A percentile compares a stretch with the other conserved stretches of the same genome.
phyloP scores from a whole-genome alignment of 148 eudicot genomes.

The Vaccinium myrtillus region DNA sequence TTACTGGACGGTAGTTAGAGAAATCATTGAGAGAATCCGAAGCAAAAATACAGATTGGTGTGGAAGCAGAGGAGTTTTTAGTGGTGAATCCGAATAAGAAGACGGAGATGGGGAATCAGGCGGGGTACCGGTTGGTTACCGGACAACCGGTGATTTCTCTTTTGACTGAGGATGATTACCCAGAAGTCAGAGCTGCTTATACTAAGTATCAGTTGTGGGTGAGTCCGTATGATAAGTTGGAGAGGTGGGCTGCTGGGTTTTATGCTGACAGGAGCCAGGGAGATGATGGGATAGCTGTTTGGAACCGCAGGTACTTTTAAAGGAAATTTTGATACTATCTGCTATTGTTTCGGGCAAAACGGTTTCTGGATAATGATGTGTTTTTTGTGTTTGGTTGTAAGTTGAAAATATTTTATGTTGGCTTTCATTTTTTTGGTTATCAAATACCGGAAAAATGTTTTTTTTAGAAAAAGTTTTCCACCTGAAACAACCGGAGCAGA shows the following conservation, averaged over 20 bases:
- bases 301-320: slow-evolving; percentile 57
- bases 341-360: not conserved
- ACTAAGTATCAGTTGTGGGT: slow-evolving; percentile 81
- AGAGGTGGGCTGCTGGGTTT: slow-evolving; percentile 90
- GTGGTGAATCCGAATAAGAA: slow-evolving; percentile 58
- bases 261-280: slow-evolving; percentile 82
- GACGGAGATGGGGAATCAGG: slow-evolving; percentile 61
- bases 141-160: slow-evolving; percentile 53
- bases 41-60: slow-evolving; percentile 44
- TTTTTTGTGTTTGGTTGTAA: too few relatives aligned
- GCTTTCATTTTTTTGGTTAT: too few relatives aligned
- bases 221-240: slow-evolving; percentile 56
- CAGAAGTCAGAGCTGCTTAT: slow-evolving; percentile 64
- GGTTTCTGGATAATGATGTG: too few relatives aligned
- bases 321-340: not conserved
- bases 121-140: slow-evolving; percentile 62
- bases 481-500: too few relatives aligned
- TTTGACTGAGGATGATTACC: slow-evolving; percentile 59
- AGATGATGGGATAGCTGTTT: slow-evolving; percentile 67
- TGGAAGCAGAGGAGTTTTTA: slow-evolving; percentile 38
- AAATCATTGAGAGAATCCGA: slow-evolving; percentile 44
- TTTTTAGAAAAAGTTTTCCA: too few relatives aligned
- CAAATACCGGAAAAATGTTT: too few relatives aligned
- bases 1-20: slow-evolving; percentile 58
- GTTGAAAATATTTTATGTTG: too few relatives aligned